Conservation (phyloP, 1,284 basidiomycete genomes). For the Bondarzewia mesenterica region DNA sequence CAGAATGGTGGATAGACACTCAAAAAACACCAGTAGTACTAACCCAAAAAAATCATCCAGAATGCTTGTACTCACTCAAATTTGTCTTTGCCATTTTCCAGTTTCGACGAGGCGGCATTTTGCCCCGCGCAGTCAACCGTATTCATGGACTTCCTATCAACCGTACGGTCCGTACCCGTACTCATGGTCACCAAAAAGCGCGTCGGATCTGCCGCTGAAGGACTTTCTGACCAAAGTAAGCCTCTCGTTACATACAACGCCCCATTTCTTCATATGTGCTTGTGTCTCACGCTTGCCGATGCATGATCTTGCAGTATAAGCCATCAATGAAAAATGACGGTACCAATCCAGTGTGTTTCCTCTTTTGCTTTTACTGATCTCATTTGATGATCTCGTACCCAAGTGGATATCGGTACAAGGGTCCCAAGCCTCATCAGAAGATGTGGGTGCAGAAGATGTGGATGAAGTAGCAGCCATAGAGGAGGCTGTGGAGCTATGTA, state of each 20-base stretch:
- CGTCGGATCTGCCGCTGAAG: slow-evolving; percentile 24
- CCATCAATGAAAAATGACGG: slow-evolving; percentile 73
- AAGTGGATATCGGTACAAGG: slow-evolving; percentile 67
- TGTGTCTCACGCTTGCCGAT: not conserved
- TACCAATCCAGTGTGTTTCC: slow-evolving; percentile 50
- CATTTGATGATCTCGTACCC: not conserved
- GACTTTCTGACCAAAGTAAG: slow-evolving; percentile 41
- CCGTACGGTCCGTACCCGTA: slow-evolving; percentile 42
- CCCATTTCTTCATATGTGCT: too few species aligned
- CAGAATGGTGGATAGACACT: too few species aligned
- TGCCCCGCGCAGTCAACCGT: too few species aligned
- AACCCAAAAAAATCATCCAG: too few species aligned
- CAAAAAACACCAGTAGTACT: too few species aligned
- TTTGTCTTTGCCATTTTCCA: too few species aligned
- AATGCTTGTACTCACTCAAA: too few species aligned
- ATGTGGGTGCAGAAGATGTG: too few species aligned
- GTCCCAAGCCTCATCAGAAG: slow-evolving; percentile 14
- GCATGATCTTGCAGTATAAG: slow-evolving; percentile 41
- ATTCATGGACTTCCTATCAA: too few species aligned
- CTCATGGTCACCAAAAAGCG: slow-evolving; percentile 32
- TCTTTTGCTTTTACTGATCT: not conserved
- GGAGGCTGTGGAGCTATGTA: slow-evolving; percentile 42
- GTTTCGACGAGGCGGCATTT: too few species aligned
- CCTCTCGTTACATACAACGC: not conserved
- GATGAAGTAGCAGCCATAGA: slow-evolving; percentile 29